Conservation (phyloP, 2,329 filamentous ascomycete genomes). For the Bipolaris oryzae region DNA sequence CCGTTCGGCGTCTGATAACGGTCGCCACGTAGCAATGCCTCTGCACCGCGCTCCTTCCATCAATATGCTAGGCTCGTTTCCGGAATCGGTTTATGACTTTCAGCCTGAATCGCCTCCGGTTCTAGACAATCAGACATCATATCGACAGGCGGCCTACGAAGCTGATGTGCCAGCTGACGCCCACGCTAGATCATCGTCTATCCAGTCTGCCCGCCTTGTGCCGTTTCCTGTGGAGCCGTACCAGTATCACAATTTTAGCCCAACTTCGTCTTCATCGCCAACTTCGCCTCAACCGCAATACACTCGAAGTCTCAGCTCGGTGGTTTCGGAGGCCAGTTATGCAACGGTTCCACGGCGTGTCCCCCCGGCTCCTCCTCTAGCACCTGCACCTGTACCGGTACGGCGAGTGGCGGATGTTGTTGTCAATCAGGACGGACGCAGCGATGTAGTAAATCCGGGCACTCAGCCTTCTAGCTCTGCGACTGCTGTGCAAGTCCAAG, state of each 20-base stretch:
- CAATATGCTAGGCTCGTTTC: constrained; percentile 49
- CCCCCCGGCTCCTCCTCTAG: constrained; percentile 42
- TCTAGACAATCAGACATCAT: constrained; percentile 24
- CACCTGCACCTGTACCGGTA: constrained; percentile 1
- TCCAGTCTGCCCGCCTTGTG: constrained; percentile 32
- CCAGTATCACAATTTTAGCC: constrained; percentile 41
- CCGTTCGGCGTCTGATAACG: constrained; percentile 48
- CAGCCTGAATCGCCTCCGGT: constrained; percentile 29
- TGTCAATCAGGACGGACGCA: constrained; percentile 25
- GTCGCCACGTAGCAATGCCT: constrained; percentile 29
- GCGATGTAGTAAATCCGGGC: constrained; percentile 30
- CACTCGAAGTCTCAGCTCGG: constrained; percentile 35
- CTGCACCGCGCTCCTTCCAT: constrained; percentile 39
- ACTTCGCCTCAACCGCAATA: constrained; percentile 37
- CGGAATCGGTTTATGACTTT: constrained; percentile 43
- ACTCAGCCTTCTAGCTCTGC: constrained; percentile 17
- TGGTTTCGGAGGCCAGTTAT: constrained; percentile 31
- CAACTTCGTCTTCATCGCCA: constrained; percentile 29
- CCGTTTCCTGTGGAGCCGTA: constrained; percentile 43
- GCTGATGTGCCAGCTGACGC: constrained; percentile 18
- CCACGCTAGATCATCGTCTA: constrained; percentile 29
- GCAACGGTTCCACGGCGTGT: constrained; percentile 44
- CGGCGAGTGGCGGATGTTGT: constrained; percentile 24
- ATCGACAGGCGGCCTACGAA: constrained; percentile 24
- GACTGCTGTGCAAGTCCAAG: constrained; percentile 15